Evolutionary conservation across 2,329 filamentous ascomycete genomes (phyloP).

Genomic region (Aureobasidium musti): DNA sequence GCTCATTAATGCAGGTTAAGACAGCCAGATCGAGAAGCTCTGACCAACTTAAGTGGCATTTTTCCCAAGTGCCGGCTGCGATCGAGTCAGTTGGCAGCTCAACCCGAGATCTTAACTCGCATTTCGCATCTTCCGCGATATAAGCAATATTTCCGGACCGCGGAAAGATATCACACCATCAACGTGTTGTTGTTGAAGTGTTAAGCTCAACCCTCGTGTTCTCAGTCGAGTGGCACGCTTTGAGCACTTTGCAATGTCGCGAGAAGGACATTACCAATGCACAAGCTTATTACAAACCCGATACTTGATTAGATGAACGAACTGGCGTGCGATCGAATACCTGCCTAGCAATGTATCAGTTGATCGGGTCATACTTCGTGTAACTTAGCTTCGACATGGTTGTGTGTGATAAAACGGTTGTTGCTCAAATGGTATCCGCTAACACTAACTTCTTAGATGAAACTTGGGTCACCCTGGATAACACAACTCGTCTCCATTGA

Average conservation of each 20-base stretch:
- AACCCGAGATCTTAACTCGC: neutral
- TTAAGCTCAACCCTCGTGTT: neutral
- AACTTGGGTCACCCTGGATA: neutral
- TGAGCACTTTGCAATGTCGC: too few relatives aligned
- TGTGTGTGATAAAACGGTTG: too few relatives aligned
- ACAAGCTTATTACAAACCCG: too few relatives aligned
- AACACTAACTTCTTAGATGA: neutral
- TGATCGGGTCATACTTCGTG: too few relatives aligned
- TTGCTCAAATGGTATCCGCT: neutral
- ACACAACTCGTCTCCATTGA: neutral
- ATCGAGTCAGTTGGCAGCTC: neutral
- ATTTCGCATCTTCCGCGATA: neutral
- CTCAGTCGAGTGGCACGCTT: too few relatives aligned
- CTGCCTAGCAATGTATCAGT: too few relatives aligned
- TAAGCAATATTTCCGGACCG: conserved; percentile 6
- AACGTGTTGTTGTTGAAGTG: neutral
- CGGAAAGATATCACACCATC: neutral
- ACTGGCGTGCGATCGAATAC: too few relatives aligned
- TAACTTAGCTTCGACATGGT: too few relatives aligned
- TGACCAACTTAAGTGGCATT: neutral
- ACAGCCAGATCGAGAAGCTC: neutral
- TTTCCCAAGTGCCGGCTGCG: neutral
- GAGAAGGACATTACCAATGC: neutral
- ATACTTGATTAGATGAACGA: too few relatives aligned
- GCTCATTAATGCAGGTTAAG: neutral